Evolutionary conservation across 1,139 yeast species (phyloP).

Genomic region (Saccharomyces hybrid): DNA sequence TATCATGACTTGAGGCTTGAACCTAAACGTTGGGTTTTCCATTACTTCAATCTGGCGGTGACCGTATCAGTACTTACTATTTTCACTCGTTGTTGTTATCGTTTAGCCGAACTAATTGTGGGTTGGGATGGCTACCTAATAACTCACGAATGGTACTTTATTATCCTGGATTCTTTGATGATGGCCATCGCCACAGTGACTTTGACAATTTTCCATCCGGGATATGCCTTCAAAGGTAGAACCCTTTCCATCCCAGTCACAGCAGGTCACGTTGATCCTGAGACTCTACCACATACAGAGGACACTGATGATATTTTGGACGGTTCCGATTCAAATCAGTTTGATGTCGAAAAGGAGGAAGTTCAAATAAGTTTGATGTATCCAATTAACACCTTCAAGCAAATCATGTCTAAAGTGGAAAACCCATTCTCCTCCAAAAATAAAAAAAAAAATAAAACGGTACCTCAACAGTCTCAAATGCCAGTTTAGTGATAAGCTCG

Average conservation of each 20-base stretch:
- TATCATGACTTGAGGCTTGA: conserved; percentile 19
- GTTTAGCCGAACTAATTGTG: conserved; percentile 69
- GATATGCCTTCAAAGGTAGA: conserved; percentile 40
- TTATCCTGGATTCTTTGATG: conserved; percentile 74
- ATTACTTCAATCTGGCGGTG: conserved; percentile 45
- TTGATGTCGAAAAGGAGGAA: not conserved
- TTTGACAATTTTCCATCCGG: conserved; percentile 61
- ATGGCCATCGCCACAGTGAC: conserved; percentile 41
- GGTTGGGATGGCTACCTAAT: conserved; percentile 75
- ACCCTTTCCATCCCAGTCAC: conserved; percentile 20
- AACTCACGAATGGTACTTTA: conserved; percentile 60
- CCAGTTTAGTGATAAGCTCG: not conserved
- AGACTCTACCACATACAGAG: conserved; percentile 5
- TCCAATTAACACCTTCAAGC: not conserved
- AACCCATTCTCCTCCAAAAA: not conserved
- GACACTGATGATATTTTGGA: not conserved
- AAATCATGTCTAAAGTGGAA: not conserved
- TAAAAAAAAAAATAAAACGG: not conserved
- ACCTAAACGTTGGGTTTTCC: conserved; percentile 34
- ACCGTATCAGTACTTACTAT: conserved; percentile 50
- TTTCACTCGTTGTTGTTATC: conserved; percentile 68
- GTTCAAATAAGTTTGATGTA: not conserved
- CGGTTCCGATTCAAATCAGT: not conserved
- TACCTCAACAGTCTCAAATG: not conserved
- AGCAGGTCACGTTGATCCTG: conserved; percentile 15